Evolutionary conservation across 2,329 filamentous ascomycete genomes (phyloP).

Genomic region (Stagonosporopsis cucurbitacearum): DNA sequence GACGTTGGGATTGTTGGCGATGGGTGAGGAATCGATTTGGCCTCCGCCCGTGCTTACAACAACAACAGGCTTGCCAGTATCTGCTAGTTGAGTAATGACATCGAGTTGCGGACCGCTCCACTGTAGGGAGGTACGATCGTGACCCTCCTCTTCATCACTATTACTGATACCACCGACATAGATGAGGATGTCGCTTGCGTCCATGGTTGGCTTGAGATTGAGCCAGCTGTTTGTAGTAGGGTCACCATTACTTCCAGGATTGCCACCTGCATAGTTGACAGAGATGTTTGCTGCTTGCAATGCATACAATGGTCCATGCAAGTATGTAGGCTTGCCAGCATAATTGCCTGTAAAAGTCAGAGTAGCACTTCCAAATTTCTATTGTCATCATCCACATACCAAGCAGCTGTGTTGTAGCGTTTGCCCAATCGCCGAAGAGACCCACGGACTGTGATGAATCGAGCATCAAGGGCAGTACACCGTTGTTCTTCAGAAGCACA

Average conservation of each 20-base stretch:
- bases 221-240: constrained; percentile 37
- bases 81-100: constrained; percentile 58
- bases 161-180: constrained; percentile 65
- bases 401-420: constrained; percentile 61
- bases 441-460: constrained; percentile 56
- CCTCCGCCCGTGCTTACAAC: constrained; percentile 62
- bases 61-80: constrained; percentile 58
- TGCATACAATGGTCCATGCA: constrained; percentile 61
- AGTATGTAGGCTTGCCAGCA: constrained; percentile 62
- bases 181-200: constrained; percentile 59
- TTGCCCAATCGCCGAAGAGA: constrained; percentile 66
- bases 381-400: constrained; percentile 56
- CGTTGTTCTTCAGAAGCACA: constrained; percentile 60
- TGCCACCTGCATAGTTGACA: constrained; percentile 37
- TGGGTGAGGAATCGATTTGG: constrained; percentile 60
- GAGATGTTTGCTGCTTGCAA: constrained; percentile 54
- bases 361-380: background rate
- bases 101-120: constrained; percentile 62
- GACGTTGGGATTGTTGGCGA: constrained; percentile 58
- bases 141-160: constrained; percentile 59
- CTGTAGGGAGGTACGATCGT: constrained; percentile 58
- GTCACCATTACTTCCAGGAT: constrained; percentile 35
- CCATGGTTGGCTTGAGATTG: constrained; percentile 19
- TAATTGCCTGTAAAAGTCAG: constrained; percentile 58
- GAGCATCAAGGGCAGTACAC: constrained; percentile 54